These are phyloP conservation scores for Protomyces inundatus DNA, from an alignment of 1,139 yeast genomes.

Conservation along the genomic window DNA sequence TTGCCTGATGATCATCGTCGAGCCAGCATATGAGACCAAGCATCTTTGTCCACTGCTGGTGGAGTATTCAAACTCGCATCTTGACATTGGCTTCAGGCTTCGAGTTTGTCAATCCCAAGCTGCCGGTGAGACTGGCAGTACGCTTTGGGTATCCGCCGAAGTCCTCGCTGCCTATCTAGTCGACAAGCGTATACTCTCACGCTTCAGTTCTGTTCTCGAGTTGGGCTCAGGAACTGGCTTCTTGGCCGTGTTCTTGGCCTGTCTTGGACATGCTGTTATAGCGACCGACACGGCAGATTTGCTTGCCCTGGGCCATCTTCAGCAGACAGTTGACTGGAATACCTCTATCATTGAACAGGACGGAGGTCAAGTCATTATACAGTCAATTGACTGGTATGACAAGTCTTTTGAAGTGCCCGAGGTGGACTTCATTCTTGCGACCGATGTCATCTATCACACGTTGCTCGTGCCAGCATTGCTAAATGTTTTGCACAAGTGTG, in stretches of 20 bases:
- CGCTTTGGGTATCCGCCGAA: constrained; percentile 14
- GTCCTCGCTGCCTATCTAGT: constrained; percentile 4
- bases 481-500: not conserved
- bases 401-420: not conserved
- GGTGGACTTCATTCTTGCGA: not conserved
- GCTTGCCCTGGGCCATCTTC: not conserved
- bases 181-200: not conserved
- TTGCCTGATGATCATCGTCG: not conserved
- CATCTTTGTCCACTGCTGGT: not conserved
- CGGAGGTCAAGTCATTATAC: not conserved
- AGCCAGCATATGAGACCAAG: constrained; percentile 16
- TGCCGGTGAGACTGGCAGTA: constrained; percentile 21
- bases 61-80: not conserved
- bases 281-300: constrained; percentile 3
- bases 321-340: not conserved
- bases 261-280: constrained; percentile 1
- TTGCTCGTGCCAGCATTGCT: not conserved
- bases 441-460: constrained; percentile 12
- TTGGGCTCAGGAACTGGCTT: constrained; percentile 20
- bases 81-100: not conserved
- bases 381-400: not conserved
- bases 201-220: constrained; percentile 2
- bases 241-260: not conserved
- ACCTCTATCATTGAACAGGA: not conserved
- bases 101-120: not conserved